Percentiles rank a stretch among this genome's conserved stretches.
Conservation (phyloP, 1,139 yeast species). For the Martiniozyma asiatica region DNA sequence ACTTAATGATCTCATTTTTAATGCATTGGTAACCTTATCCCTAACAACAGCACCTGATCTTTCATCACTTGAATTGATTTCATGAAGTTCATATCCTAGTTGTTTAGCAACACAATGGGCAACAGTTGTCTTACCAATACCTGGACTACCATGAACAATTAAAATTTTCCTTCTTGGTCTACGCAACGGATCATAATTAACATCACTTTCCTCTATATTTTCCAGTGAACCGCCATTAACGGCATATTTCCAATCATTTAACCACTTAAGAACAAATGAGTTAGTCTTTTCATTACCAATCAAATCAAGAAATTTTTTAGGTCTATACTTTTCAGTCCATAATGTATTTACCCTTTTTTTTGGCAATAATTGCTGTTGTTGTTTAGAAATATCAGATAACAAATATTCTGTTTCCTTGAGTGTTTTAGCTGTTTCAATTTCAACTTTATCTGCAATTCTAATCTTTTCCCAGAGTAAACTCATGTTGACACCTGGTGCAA, state of each 20-base stretch:
- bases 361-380: neutral
- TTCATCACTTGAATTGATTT: conserved; percentile 86
- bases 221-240: conserved; percentile 28
- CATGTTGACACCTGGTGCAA: conserved; percentile 5
- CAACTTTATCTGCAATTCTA: conserved; percentile 2
- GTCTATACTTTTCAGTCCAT: conserved; percentile 83
- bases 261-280: conserved; percentile 63
- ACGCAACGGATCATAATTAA: conserved; percentile 55
- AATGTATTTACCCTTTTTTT: too few species aligned
- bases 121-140: conserved; percentile 88
- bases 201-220: conserved; percentile 3
- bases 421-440: too few species aligned
- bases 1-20: conserved; percentile 52
- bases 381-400: neutral
- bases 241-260: conserved; percentile 64
- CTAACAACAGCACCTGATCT: conserved; percentile 42
- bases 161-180: conserved; percentile 65
- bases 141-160: conserved; percentile 85
- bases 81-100: conserved; percentile 70
- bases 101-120: conserved; percentile 79
- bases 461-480: conserved; percentile 5
- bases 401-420: conserved; percentile 2
- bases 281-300: conserved; percentile 77
- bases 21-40: conserved; percentile 57
- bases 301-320: conserved; percentile 56